Conservation (phyloP, 208 protist genomes). For the Herpetomonas samuelpessoai region DNA sequence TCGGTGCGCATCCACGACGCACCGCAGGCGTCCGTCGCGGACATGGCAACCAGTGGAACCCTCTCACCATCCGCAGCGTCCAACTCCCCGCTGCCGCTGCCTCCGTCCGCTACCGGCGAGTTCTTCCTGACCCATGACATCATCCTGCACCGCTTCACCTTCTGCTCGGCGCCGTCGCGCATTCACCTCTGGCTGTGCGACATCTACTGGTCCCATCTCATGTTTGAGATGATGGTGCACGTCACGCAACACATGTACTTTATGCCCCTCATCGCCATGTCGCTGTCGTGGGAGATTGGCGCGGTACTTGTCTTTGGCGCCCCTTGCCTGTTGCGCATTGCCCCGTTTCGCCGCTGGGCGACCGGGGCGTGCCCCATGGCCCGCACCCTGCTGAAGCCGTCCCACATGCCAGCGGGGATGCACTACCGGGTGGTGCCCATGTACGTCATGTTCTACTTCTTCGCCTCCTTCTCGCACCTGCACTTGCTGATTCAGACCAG, state of each 20-base stretch:
- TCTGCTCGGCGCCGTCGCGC: constrained; percentile 50
- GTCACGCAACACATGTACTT: constrained; percentile 80
- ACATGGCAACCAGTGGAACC: not conserved
- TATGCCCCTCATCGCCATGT: constrained; percentile 77
- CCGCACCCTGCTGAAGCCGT: constrained; percentile 30
- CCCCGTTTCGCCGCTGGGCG: constrained; percentile 34
- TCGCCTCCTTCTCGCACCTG: constrained; percentile 50
- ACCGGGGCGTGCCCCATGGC: constrained; percentile 39
- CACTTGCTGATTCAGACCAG: constrained; percentile 42
- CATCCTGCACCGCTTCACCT: constrained; percentile 60
- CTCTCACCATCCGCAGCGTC: constrained; percentile 5
- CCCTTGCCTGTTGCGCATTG: constrained; percentile 47
- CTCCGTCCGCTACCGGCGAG: constrained; percentile 21
- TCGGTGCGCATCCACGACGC: not conserved
- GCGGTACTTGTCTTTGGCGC: constrained; percentile 31
- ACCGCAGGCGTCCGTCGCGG: not conserved
- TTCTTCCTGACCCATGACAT: constrained; percentile 39
- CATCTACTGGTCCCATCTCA: constrained; percentile 65
- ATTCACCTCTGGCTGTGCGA: constrained; percentile 64
- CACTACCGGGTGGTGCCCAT: constrained; percentile 47
- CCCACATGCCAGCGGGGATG: constrained; percentile 22
- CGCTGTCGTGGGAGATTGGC: constrained; percentile 63
- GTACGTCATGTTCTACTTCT: constrained; percentile 72
- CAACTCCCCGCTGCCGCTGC: constrained; percentile 3
- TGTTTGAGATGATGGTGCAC: constrained; percentile 59